phyloP scores from a whole-genome alignment of 1,284 basidiomycete genomes.

The Pseudozyma tsukubaensis region DNA sequence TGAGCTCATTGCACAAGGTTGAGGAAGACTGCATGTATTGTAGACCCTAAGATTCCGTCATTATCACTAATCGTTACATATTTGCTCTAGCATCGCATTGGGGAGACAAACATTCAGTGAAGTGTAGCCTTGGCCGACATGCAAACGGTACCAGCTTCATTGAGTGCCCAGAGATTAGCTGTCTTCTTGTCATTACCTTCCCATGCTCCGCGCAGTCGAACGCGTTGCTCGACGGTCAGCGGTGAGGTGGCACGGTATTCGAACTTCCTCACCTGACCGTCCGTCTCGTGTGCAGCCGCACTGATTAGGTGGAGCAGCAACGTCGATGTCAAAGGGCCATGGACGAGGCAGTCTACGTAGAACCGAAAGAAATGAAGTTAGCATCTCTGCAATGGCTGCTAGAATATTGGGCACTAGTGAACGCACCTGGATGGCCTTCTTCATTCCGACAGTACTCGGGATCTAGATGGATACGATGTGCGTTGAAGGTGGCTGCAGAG shows the following conservation, averaged over 20 bases:
- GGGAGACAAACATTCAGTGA: constrained; percentile 1
- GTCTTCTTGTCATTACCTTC: constrained; percentile 12
- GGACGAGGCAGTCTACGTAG: constrained; percentile 48
- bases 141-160: constrained; percentile 37
- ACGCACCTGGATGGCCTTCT: constrained; percentile 54
- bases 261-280: constrained; percentile 23
- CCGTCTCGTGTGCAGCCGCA: constrained; percentile 1
- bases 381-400: too few relatives aligned
- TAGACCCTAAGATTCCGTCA: background rate
- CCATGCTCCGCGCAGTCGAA: constrained; percentile 40
- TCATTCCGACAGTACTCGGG: constrained; percentile 55
- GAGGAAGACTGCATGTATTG: background rate
- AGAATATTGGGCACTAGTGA: background rate
- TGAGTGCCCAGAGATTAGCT: constrained; percentile 39
- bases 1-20: background rate
- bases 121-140: constrained; percentile 41
- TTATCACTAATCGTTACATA: background rate
- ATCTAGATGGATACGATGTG: constrained; percentile 63
- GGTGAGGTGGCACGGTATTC: constrained; percentile 55
- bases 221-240: constrained; percentile 36
- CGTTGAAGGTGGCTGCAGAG: constrained; percentile 64
- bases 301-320: constrained; percentile 43
- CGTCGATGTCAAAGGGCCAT: constrained; percentile 56
- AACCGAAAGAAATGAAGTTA: too few relatives aligned
- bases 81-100: background rate